Conservation (phyloP, 208 protist species). For the Leptomonas seymouri region DNA sequence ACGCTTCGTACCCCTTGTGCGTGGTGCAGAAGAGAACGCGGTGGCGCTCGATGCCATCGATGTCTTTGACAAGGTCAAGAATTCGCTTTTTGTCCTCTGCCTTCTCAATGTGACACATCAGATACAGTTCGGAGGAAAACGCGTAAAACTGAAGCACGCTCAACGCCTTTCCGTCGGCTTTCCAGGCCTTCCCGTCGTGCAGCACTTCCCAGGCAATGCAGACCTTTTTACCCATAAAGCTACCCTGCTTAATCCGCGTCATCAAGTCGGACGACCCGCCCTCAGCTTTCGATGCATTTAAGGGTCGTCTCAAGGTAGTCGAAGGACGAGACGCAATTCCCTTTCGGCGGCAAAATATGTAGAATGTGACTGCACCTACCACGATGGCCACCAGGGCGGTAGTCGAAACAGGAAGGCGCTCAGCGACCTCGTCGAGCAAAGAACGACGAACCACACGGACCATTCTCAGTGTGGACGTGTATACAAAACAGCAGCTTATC, state of each 20-base stretch:
- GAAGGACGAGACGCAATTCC: constrained; percentile 23
- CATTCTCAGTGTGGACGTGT: constrained; percentile 10
- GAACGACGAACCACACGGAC: constrained; percentile 38
- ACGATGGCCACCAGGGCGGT: constrained; percentile 51
- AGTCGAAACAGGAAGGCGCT: constrained; percentile 45
- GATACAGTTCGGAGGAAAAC: constrained; percentile 62
- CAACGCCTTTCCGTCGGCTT: constrained; percentile 47
- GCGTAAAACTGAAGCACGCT: constrained; percentile 48
- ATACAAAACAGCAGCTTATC: background rate
- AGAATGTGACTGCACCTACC: constrained; percentile 63
- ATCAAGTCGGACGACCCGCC: constrained; percentile 26
- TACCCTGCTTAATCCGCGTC: constrained; percentile 36
- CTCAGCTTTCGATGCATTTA: constrained; percentile 23
- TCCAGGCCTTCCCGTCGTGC: constrained; percentile 47
- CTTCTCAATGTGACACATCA: constrained; percentile 73
- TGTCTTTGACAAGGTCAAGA: constrained; percentile 41
- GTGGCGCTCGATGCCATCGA: constrained; percentile 65
- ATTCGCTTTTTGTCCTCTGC: constrained; percentile 55
- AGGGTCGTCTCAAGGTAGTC: constrained; percentile 14
- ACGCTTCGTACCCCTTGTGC: constrained; percentile 82
- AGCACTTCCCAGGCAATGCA: constrained; percentile 82
- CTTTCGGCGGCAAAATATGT: constrained; percentile 43
- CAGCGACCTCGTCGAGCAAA: constrained; percentile 63
- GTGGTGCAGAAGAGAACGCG: constrained; percentile 86
- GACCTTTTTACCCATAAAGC: constrained; percentile 58